Conservation (phyloP, 2,329 filamentous ascomycete species). For the Akanthomyces muscarius region DNA sequence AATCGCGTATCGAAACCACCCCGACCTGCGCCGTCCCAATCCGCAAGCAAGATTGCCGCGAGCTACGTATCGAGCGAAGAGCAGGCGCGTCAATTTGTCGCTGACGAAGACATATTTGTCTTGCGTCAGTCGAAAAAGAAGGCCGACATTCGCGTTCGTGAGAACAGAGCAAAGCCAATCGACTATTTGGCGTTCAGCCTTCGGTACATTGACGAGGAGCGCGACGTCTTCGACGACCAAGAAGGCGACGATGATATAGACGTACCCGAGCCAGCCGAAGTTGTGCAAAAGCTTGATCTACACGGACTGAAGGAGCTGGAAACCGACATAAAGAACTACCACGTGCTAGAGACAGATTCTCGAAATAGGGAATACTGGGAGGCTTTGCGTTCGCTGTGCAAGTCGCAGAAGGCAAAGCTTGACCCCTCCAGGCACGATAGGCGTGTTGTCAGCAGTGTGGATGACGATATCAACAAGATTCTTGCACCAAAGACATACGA, state of each 20-base stretch:
- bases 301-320: constrained; percentile 70
- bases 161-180: constrained; percentile 84
- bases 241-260: constrained; percentile 69
- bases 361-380: constrained; percentile 89
- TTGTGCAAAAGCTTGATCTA: constrained; percentile 69
- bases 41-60: constrained; percentile 27
- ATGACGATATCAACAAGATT: constrained; percentile 82
- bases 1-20: constrained; percentile 54
- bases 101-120: constrained; percentile 93
- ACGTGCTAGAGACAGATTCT: constrained; percentile 72
- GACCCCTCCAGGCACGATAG: constrained; percentile 60
- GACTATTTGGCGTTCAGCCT: constrained; percentile 92
- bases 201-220: constrained; percentile 79
- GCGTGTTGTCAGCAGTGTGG: constrained; percentile 75
- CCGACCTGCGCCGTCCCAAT: constrained; percentile 28
- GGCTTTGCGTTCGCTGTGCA: constrained; percentile 80
- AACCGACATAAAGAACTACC: constrained; percentile 75
- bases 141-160: constrained; percentile 88
- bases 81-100: constrained; percentile 77
- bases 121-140: constrained; percentile 97
- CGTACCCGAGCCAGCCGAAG: constrained; percentile 73
- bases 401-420: constrained; percentile 66
- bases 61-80: constrained; percentile 67
- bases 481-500: constrained; percentile 79
- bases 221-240: constrained; percentile 81